These are phyloP conservation scores for Capillidium rhysosporum DNA, from an alignment of 371 early-diverging fungal genomes.

Conservation along the genomic window DNA sequence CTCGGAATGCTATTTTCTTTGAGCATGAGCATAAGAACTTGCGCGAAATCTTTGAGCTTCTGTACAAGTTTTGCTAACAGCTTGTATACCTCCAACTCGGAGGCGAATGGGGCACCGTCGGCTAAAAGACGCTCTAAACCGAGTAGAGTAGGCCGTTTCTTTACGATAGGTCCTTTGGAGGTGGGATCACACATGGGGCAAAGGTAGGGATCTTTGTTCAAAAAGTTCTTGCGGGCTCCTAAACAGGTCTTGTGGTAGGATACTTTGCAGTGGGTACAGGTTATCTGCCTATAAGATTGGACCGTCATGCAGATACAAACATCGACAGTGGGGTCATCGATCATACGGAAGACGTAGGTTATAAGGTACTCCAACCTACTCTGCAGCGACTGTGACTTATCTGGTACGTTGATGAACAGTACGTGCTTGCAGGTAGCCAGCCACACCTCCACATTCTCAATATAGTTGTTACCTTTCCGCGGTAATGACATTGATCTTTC, in stretches of 20 bases:
- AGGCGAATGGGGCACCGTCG: not conserved
- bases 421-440: not conserved
- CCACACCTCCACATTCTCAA: not conserved
- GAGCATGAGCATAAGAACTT: not conserved
- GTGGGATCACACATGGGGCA: slow-evolving; percentile 3
- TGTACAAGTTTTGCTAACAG: not conserved
- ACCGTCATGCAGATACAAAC: not conserved
- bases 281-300: not conserved
- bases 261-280: not conserved
- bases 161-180: not conserved
- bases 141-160: slow-evolving; percentile 1
- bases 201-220: not conserved
- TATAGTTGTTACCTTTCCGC: no score
- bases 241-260: slow-evolving; percentile 1
- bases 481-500: no score
- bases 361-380: not conserved
- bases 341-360: not conserved
- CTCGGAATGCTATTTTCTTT: not conserved
- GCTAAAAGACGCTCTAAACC: not conserved
- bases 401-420: not conserved
- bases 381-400: not conserved
- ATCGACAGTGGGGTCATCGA: not conserved
- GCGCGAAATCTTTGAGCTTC: no score
- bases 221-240: not conserved
- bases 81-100: not conserved